Base-by-base conservation (phyloP, 73 alveolate species). In the Urostyla sp. region DNA sequence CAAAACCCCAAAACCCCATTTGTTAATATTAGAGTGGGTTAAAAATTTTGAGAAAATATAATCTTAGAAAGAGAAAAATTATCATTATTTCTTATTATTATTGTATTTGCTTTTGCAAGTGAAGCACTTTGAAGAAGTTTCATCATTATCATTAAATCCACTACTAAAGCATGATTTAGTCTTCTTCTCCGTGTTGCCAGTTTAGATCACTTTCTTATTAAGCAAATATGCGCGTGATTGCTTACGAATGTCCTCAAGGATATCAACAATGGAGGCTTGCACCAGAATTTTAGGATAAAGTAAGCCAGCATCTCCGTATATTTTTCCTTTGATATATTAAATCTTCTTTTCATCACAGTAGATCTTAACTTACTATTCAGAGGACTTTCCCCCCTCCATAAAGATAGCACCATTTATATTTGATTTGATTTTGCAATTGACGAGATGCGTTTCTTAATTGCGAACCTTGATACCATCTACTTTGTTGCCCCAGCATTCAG, bases 271-370 rank as follows among this genome's bases (percentile, higher is more conserved):
- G 13, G 44, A 51, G 30, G 44, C 83, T 31, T 69, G 54, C 6
- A 69, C 34, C 83, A 69, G 44, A 6, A 69, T 69, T 27, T 49
- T 45, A 48, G 83, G 83, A 32, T 69, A 69, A 10, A 69, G 34
- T 16, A 69, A 28, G 7, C 83, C 83, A 27, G 6, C 27, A 69
- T 69, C 83, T 16, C 83, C 69, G 48, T 69, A 69, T 6, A 69
- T 69, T 30, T 69, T 69, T 21, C 83, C 83, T 36, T 69, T 69
- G n/a, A 69, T 69, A 37, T 69, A 67, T 24, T 48, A 27, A 23
- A 69, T 69, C 27, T 59, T 2, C 37, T 46, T 8, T 32, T 44
- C 30, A 31, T 49, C 69, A 30, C 63, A 50, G 48, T 69, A 69
- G 7, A 69, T 69, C 51, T 69, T 5, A 13, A 38, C 44, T 27